Base-by-base conservation (phyloP, 768 basidiomycete species). In the Auriscalpium vulgare region DNA sequence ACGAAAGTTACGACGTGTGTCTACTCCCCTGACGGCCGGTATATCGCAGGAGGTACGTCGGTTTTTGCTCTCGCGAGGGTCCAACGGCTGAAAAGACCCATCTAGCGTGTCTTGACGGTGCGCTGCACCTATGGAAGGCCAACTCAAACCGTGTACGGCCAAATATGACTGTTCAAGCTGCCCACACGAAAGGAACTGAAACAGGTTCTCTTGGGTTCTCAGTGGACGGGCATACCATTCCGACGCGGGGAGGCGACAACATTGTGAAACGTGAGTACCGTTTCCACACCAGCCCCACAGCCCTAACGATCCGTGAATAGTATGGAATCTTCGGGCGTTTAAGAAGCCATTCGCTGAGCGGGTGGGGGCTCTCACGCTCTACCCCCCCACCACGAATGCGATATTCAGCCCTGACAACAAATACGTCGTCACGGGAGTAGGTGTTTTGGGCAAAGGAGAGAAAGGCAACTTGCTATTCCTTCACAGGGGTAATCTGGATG, bases 371-470 rank as follows among this genome's bases (percentile, higher is more conserved):
- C 76, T 81, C 47, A 91, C 91, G 14, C 71, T 93, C 54, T 97
- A 99, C 72, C 88, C 92, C 72, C 88, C 92, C 14, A 83, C 88
- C 60, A 95, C 95, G 43, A 98, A 98, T 69, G 87, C 95, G 9
- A 81, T 88, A 59, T 98, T 95, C 72, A 97, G 94, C 62, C 97
- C 97, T 0, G 92, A 97, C 69, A 92, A 95, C 63, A 89, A 85
- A 69, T 83, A 85, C 65, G 74, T 98, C 51, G 74, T 98, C 53
- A 95, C 94, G 10, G 95, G 97, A 5, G 77, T 82, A 1, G 88
- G 86, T 8, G 80, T 85, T 2, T 72, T 81, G 10, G 71, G 81
- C 43, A 87, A 85, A 63, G 85, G 83, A 16, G 82, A 78, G 37
- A 75, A 76, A 57, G 93, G 93, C 1, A 79, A 78, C 57, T 73